Conservation (phyloP, 2,329 filamentous ascomycete species). For the Remersonia thermophila region DNA sequence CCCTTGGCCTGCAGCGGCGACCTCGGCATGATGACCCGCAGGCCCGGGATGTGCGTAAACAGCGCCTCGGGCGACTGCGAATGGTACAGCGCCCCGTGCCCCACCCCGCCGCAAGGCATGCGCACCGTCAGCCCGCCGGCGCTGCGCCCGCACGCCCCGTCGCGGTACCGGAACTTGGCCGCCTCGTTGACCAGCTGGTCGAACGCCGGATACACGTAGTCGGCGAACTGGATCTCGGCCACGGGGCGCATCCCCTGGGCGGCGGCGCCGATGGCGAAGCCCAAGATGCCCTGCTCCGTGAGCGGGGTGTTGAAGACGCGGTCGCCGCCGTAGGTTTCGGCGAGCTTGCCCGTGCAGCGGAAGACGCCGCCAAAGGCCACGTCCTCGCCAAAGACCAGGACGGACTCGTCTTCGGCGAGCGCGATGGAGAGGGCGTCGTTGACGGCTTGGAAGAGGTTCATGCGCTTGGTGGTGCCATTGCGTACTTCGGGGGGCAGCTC, state of each 20-base stretch:
- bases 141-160: conserved; percentile 43
- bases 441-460: conserved; percentile 90
- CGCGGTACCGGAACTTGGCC: conserved; percentile 74
- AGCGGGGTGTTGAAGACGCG: conserved; percentile 95
- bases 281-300: conserved; percentile 86
- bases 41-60: conserved; percentile 77
- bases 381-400: conserved; percentile 90
- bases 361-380: conserved; percentile 97
- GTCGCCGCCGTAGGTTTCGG: conserved; percentile 74
- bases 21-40: conserved; percentile 74
- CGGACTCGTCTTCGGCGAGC: conserved; percentile 69
- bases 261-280: conserved; percentile 82
- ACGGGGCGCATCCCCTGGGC: conserved; percentile 86
- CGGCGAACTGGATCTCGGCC: conserved; percentile 91
- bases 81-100: conserved; percentile 79
- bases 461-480: conserved; percentile 63
- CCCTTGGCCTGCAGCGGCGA: conserved; percentile 85
- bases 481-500: conserved; percentile 57
- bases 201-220: conserved; percentile 87
- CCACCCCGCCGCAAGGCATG: conserved; percentile 84
- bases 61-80: conserved; percentile 81
- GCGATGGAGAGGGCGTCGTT: conserved; percentile 80
- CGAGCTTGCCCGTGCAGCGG: conserved; percentile 80
- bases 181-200: conserved; percentile 92
- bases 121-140: conserved; percentile 73